Conservation (phyloP, 768 basidiomycete genomes). For the Pisolithus microcarpus region DNA sequence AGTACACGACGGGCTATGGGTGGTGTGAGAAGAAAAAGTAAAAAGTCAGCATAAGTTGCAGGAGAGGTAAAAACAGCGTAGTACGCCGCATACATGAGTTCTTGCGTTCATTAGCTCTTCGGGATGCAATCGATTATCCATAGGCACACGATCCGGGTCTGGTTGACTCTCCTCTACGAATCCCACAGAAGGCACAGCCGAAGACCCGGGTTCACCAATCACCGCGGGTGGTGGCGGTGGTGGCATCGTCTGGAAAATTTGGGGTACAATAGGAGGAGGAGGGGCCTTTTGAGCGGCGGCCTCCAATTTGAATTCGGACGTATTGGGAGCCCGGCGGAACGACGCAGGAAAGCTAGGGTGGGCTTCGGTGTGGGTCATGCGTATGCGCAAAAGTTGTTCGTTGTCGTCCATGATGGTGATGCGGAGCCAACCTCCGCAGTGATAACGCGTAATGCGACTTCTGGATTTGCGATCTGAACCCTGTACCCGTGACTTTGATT, state of each 20-base stretch:
- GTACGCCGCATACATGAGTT: conserved; percentile 10
- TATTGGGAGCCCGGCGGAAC: conserved; percentile 26
- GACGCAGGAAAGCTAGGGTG: conserved; percentile 28
- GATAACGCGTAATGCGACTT: conserved; percentile 28
- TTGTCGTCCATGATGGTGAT: conserved; percentile 33
- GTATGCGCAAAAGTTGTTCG: conserved; percentile 28
- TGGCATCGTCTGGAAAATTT: conserved; percentile 5
- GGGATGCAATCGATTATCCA: conserved; percentile 11
- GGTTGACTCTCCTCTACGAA: conserved; percentile 6
- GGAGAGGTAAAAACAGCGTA: neutral
- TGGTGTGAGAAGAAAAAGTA: neutral
- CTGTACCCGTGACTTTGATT: conserved; percentile 28
- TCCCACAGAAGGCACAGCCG: neutral
- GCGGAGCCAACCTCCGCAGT: conserved; percentile 29
- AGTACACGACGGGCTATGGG: conserved; percentile 21
- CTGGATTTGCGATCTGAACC: conserved; percentile 29
- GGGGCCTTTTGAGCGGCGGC: conserved; percentile 19
- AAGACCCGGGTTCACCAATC: neutral
- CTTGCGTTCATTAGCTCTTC: conserved; percentile 16
- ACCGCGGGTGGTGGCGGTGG: conserved; percentile 4
- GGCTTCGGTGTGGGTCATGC: conserved; percentile 30
- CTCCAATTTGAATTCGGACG: conserved; percentile 28
- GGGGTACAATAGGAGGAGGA: conserved; percentile 5
- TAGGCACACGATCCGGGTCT: conserved; percentile 10
- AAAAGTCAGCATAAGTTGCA: neutral